Base-by-base conservation (phyloP, 169 alveolate genomes). In the Eimeria brunetti region DNA sequence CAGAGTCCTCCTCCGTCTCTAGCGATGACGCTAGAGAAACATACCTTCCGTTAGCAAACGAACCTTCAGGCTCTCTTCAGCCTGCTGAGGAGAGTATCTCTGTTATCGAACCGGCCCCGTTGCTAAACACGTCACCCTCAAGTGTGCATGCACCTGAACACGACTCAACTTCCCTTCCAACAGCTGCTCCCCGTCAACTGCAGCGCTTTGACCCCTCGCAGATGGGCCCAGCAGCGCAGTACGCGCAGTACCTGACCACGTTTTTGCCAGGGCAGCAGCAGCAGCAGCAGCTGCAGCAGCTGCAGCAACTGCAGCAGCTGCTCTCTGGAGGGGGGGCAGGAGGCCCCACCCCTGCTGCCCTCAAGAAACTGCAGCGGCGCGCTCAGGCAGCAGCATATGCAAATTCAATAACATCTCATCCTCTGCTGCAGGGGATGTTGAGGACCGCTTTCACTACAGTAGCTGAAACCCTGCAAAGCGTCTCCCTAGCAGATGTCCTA, bases 371-470 rank as follows among this genome's bases (percentile, higher is more conserved):
- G 44, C 89, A 80, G 71, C 36, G 89, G 58, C 62, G 89, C 46
- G 89, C 89, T 8, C 89, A 80, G 71, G 89, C 89, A 30, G 89
- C 89, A 20, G 89, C 89, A 46, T 80, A 80, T 80, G 89, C 89
- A 49, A 80, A 80, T n/a, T 80, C 89, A 24, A 30, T 80, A 18
- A 20, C 89, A 22, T 41, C 89, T 7, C 89, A 80, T 51, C 89
- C 89, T 2, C 49, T 80, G 41, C 69, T 80, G 27, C 89, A 80
- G 44, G 89, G 89, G 41, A 0, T 80, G 27, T 27, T 80, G 27
- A 18, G 89, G 38, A 80, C 89, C 44, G 89, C 89, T 27, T 51
- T 46, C 24, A 80, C 89, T 24, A 53, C 89, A 4, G 89, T 51
- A 27, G 71, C 89, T 12, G 89, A 80, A 30, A 53, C 89, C 6